Evolutionary conservation across 2,329 filamentous ascomycete species (phyloP).

Genomic region (Aspergillus amoenus): DNA sequence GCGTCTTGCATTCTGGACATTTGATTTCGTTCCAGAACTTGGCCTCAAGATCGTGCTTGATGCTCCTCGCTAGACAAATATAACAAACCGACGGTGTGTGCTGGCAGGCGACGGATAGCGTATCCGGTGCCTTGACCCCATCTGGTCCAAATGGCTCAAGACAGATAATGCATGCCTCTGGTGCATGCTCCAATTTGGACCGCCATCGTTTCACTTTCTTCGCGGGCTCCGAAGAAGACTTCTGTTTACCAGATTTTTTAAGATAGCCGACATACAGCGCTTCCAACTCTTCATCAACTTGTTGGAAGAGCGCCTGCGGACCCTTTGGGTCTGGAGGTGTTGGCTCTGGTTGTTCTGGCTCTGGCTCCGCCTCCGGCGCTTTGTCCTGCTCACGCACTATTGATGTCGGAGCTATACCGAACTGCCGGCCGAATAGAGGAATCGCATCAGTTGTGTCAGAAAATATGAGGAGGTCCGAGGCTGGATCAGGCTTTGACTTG

Average conservation of each 20-base stretch:
- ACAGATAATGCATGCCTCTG: slow-evolving; percentile 12
- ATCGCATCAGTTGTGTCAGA: slow-evolving; percentile 2
- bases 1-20: slow-evolving; percentile 9
- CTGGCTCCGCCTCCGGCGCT: background rate
- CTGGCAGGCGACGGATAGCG: slow-evolving; percentile 4
- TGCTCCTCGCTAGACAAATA: slow-evolving; percentile 7
- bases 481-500: background rate
- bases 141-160: slow-evolving; percentile 5
- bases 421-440: slow-evolving; percentile 9
- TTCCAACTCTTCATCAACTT: slow-evolving; percentile 5
- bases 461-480: slow-evolving; percentile 5
- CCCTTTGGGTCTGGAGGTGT: background rate
- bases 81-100: slow-evolving; percentile 8
- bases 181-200: background rate
- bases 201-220: background rate
- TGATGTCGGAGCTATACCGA: slow-evolving; percentile 8
- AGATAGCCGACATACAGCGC: slow-evolving; percentile 1
- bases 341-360: background rate
- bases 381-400: slow-evolving; percentile 9
- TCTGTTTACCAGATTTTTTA: background rate
- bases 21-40: slow-evolving; percentile 12
- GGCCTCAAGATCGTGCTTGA: slow-evolving; percentile 11
- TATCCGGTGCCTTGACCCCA: background rate
- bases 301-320: background rate
- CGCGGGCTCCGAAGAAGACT: background rate